Evolutionary conservation across 768 basidiomycete species (phyloP).

Genomic region (Lanmaoa pseudosensibilis): DNA sequence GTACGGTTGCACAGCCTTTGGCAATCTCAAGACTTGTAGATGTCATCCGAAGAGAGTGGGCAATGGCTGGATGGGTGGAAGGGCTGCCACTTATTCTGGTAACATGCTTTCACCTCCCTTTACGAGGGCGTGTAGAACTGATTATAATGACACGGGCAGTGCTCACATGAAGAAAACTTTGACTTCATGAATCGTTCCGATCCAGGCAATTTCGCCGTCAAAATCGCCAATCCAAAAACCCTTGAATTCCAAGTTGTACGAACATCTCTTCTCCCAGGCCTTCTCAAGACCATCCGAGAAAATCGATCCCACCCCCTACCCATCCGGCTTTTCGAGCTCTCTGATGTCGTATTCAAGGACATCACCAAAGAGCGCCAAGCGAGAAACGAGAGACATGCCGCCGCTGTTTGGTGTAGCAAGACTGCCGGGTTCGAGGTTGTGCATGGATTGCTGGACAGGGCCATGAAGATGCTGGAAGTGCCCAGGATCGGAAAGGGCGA

Average conservation of each 20-base stretch:
- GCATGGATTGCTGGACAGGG: slow-evolving; percentile 90
- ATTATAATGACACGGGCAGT: slow-evolving; percentile 47
- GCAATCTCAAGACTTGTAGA: slow-evolving; percentile 89
- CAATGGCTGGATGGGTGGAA: slow-evolving; percentile 94
- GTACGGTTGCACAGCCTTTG: slow-evolving; percentile 91
- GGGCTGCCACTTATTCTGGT: slow-evolving; percentile 93
- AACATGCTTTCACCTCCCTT: slow-evolving; percentile 11
- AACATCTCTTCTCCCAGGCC: slow-evolving; percentile 91
- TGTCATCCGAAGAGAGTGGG: slow-evolving; percentile 87
- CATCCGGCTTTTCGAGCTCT: slow-evolving; percentile 89
- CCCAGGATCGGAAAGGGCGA: slow-evolving; percentile 67
- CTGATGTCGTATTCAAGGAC: slow-evolving; percentile 94
- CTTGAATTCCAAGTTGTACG: slow-evolving; percentile 98
- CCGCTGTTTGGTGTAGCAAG: slow-evolving; percentile 94
- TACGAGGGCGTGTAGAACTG: neutral
- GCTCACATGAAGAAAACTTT: slow-evolving; percentile 98
- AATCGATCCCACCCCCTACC: slow-evolving; percentile 93
- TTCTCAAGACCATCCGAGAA: slow-evolving; percentile 95
- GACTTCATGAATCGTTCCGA: slow-evolving; percentile 87
- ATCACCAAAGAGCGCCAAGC: slow-evolving; percentile 72
- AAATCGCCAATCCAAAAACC: slow-evolving; percentile 96
- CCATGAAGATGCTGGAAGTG: slow-evolving; percentile 95
- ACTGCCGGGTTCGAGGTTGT: slow-evolving; percentile 96
- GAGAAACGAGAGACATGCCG: slow-evolving; percentile 84
- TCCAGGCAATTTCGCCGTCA: slow-evolving; percentile 77